phyloP scores from a whole-genome alignment of 179 eudicot genomes.

The Patellifolia procumbens region DNA sequence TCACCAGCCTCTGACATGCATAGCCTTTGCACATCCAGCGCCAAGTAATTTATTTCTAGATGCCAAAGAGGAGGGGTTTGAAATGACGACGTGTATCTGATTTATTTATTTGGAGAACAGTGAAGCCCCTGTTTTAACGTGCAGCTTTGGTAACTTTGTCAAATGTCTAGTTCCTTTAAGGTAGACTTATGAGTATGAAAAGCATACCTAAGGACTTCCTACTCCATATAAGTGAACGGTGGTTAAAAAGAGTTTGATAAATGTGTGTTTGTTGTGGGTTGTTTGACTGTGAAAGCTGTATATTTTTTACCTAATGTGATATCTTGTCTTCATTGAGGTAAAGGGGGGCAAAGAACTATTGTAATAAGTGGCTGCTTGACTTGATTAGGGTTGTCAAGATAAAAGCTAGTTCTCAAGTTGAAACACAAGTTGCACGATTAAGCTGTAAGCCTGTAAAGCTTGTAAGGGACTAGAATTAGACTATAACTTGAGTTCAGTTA shows the following conservation, averaged over 20 bases:
- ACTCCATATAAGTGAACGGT: slow-evolving; percentile 19
- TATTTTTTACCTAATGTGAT: slow-evolving; percentile 11
- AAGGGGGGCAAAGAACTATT: slow-evolving; percentile 1
- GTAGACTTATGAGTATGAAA: slow-evolving; percentile 20
- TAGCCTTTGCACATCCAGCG: too few relatives aligned
- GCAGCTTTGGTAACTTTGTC: slow-evolving; percentile 11
- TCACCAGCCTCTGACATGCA: not conserved
- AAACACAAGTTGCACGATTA: not conserved
- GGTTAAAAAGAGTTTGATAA: not conserved
- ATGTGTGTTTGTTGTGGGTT: slow-evolving; percentile 9
- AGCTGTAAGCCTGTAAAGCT: slow-evolving; percentile 8
- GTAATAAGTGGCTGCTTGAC: not conserved
- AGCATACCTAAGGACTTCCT: slow-evolving; percentile 9
- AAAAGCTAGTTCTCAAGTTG: not conserved
- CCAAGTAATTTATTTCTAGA: slow-evolving; percentile 1
- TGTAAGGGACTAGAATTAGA: not conserved
- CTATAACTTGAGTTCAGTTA: not conserved
- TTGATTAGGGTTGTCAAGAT: not conserved
- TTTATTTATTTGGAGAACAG: slow-evolving; percentile 10
- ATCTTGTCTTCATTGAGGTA: not conserved
- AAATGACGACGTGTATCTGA: slow-evolving; percentile 18
- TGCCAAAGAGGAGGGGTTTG: slow-evolving; percentile 12
- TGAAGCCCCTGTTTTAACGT: slow-evolving; percentile 17
- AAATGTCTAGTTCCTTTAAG: slow-evolving; percentile 7
- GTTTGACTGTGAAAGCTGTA: slow-evolving; percentile 20